Base-by-base conservation (phyloP, 2,329 filamentous ascomycete genomes). In the Apiospora phragmitis region DNA sequence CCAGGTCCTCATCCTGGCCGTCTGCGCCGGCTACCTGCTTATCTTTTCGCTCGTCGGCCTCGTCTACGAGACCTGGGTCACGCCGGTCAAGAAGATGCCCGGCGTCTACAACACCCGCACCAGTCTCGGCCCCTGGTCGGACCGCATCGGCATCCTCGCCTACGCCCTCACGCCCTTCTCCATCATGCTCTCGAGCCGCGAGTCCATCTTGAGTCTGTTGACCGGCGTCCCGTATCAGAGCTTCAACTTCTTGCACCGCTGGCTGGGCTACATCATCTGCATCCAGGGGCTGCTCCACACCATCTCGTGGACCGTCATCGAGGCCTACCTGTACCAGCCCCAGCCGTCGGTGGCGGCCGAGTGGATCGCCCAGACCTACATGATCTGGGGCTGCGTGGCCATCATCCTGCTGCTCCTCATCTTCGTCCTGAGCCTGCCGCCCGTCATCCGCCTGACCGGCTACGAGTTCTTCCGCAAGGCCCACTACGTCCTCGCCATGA, bases 391-490 rank as follows among this genome's bases (percentile, higher is more conserved):
- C 1, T 80, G 92, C 65, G 88, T 93, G 2, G 92, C 92, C 11
- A 89, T 93, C 82, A 82, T 87, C 6, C 79, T 94, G 6, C 80
- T 94, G 0, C 84, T 88, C 0, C 79, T 92, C 18, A 80, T 94
- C 1, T 87, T 90, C 71, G 76, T 90, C 6, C 83, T 92, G 68
- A 91, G 90, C 76, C 79, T 86, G 0, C 83, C 85, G 16, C 85
- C 84, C 78, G 90, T 85, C 0, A 92, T 94, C 70, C 85, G 86
- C 11, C 80, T 86, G 66, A 93, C 91, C 0, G 93, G 93, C 3
- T 94, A 95, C 79, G 93, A 94, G 76, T 90, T 92, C 80, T 94
- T 94, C 84, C 87, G 92, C 72, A 94, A 93, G 77, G 82, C 88
- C 0, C 92, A 94, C 77, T 93, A 93, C 75, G 83, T 94, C 16